A percentile compares a stretch with the other conserved stretches of the same genome.
Conservation (phyloP, 148 eudicot genomes). For the Cornus florida region DNA sequence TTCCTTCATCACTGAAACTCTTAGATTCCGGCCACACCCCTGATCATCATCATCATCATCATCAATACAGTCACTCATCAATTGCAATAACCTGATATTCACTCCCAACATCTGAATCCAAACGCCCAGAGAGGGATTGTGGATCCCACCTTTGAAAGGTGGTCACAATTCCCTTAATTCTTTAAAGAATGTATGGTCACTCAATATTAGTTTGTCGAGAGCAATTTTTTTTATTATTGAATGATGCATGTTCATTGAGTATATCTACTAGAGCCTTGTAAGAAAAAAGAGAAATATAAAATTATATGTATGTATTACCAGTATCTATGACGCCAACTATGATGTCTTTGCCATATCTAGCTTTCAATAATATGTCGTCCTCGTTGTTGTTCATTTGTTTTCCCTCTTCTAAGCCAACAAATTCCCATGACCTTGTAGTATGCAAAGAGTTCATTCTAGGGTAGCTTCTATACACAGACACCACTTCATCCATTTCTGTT, state of each 20-base stretch:
- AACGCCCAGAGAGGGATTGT: too few species aligned
- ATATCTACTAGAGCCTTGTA: not conserved
- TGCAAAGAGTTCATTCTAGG: slow-evolving; percentile 64
- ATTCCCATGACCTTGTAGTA: slow-evolving; percentile 97
- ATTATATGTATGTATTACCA: slow-evolving; percentile 34
- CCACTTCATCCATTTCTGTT: slow-evolving; percentile 64
- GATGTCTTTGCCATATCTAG: slow-evolving; percentile 67
- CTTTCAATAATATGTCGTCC: slow-evolving; percentile 37
- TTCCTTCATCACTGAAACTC: slow-evolving; percentile 69
- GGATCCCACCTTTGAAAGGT: too few species aligned
- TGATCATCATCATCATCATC: slow-evolving; percentile 16
- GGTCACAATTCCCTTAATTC: too few species aligned
- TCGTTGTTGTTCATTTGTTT: not conserved
- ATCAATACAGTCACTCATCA: not conserved
- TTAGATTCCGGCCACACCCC: slow-evolving; percentile 93
- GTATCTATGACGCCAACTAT: slow-evolving; percentile 74
- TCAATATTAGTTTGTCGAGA: too few species aligned
- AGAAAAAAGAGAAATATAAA: not conserved
- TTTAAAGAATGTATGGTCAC: too few species aligned
- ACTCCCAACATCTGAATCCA: too few species aligned
- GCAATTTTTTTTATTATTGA: too few species aligned
- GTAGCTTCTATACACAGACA: slow-evolving; percentile 57
- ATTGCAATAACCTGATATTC: not conserved
- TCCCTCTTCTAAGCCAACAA: slow-evolving; percentile 61
- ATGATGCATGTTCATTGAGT: too few species aligned